A percentile compares a stretch with the other conserved stretches of the same genome.
Conservation (phyloP, 2,329 filamentous ascomycete species). For the Penicillium sp. region DNA sequence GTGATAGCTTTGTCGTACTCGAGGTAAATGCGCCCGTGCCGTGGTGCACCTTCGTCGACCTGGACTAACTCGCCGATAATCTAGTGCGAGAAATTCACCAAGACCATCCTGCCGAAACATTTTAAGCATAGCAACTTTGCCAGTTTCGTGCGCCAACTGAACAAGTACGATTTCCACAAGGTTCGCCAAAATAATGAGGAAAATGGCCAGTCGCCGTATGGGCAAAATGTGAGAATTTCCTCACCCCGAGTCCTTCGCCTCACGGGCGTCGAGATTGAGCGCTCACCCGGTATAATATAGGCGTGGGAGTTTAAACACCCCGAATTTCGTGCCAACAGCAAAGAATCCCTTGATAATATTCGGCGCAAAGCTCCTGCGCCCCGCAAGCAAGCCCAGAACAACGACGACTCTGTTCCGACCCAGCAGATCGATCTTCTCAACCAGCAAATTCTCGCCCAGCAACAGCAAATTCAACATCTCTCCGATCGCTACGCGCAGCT, state of each 20-base stretch:
- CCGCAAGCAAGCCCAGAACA: constrained; percentile 62
- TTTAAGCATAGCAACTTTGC: constrained; percentile 99
- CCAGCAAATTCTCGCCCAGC: constrained; percentile 79
- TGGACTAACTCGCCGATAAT: constrained; percentile 5
- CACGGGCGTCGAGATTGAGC: not conserved
- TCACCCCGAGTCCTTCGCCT: not conserved
- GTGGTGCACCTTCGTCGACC: constrained; percentile 14
- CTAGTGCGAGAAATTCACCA: constrained; percentile 97
- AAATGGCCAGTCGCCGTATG: constrained; percentile 73
- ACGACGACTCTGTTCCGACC: constrained; percentile 69
- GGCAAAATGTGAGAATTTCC: constrained; percentile 57
- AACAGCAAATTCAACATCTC: constrained; percentile 83
- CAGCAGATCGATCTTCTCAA: constrained; percentile 88
- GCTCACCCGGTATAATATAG: constrained; percentile 42
- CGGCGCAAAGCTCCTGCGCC: constrained; percentile 89
- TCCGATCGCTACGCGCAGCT: constrained; percentile 81
- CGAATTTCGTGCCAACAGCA: constrained; percentile 91
- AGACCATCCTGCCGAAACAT: constrained; percentile 91
- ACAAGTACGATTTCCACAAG: constrained; percentile 99
- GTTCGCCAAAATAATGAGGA: constrained; percentile 87
- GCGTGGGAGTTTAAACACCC: constrained; percentile 97
- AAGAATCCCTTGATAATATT: constrained; percentile 94
- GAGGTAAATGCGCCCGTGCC: constrained; percentile 58
- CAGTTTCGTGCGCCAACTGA: constrained; percentile 89
- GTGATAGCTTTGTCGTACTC: constrained; percentile 92